Percentiles rank a stretch among this genome's conserved stretches.
Evolutionary conservation across 2,329 filamentous ascomycete genomes (phyloP).

Genomic region (Dothiorella sarmentorum): DNA sequence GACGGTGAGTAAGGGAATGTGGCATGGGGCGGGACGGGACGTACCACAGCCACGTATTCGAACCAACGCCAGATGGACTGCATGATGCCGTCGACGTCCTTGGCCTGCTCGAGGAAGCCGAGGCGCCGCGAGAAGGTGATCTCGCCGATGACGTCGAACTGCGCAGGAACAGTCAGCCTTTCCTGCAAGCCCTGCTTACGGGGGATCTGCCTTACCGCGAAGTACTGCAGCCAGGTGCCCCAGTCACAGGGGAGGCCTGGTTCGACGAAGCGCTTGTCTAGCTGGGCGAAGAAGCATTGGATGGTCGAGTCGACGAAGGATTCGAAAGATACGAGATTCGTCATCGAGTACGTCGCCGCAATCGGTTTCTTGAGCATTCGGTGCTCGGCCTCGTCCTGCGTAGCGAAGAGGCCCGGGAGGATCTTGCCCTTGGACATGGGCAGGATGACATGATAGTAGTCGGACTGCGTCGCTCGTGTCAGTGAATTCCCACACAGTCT

Average conservation of each 20-base stretch:
- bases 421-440: not conserved
- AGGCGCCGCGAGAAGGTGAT: conserved; percentile 21
- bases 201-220: too few species aligned
- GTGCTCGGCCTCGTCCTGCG: conserved; percentile 24
- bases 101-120: conserved; percentile 21
- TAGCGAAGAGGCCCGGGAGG: not conserved
- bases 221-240: conserved; percentile 40
- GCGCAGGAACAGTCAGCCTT: too few species aligned
- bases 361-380: conserved; percentile 7
- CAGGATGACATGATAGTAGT: conserved; percentile 7
- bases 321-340: conserved; percentile 26
- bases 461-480: not conserved
- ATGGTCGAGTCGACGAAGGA: conserved; percentile 29
- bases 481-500: too few species aligned
- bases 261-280: conserved; percentile 19
- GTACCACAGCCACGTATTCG: not conserved
- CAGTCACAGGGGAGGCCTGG: conserved; percentile 26
- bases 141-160: conserved; percentile 23
- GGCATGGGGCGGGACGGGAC: too few species aligned
- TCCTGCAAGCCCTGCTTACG: too few species aligned
- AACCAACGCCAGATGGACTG: not conserved
- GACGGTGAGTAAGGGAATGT: too few species aligned
- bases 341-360: conserved; percentile 23
- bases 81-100: conserved; percentile 19
- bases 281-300: conserved; percentile 24